Evolutionary conservation across 371 early-diverging fungal genomes (phyloP), one percentile per base, ranked within the genome.

Genomic region (Mortierella sp.): DNA sequence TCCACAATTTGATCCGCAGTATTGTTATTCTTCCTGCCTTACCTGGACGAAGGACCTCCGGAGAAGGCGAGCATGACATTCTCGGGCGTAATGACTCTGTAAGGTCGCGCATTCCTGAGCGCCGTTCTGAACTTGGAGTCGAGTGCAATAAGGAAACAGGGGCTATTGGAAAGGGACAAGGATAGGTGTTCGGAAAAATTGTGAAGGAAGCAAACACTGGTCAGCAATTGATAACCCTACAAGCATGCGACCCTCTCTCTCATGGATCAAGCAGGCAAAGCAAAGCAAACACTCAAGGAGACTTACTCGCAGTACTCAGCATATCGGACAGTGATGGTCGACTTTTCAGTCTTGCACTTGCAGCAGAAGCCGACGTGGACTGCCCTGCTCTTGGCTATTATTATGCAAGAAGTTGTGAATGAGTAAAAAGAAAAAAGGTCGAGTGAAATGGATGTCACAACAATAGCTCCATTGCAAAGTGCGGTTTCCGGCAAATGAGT

Each of bases 31-130:
- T 51, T 26, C 24, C 0, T 8, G 0, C 44, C 82, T 79, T 90
- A 94, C 95, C 94, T 92, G 21, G 97, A 97, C 4, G 95, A 91
- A 2, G 93, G 89, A 0, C 98, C 98, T 67, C 97, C 98, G 1
- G 98, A 97, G 43, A 95, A 91, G n/a, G 97, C 98, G 31, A 97
- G 87, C 88, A 97, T 78, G 9, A 93, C 92, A 50, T 89, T 88
- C 75, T 91, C 89, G 0, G 88, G 51, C 14, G 77, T 75, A 34
- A 76, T 67, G 69, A 86, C 80, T 71, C 81, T 55, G 69, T 85
- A 76, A 6, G 89, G 81, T 34, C 87, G 83, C 5, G 93, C 89
- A 74, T 90, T 92, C 51, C 86, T 88, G 37, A 94, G 74, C 40
- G 92, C 92, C 11, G 93, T 90, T 81, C 94, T 88, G 80, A 94